These are phyloP conservation scores for Eimeria sp. DNA, from an alignment of 169 alveolate species.

Conservation along the genomic window DNA sequence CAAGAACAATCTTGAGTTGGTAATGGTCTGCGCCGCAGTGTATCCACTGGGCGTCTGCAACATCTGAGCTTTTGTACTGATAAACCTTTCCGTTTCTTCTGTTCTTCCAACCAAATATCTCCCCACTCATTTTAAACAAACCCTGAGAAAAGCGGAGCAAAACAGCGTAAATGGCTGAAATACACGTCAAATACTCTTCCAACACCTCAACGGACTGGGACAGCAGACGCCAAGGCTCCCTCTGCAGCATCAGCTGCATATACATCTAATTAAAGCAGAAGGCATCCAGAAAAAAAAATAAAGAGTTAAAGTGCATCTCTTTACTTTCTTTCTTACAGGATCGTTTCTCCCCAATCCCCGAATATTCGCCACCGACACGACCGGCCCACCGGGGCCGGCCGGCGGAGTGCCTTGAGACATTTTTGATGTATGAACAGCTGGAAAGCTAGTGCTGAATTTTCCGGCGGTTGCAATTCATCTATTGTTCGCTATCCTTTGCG, in stretches of 20 bases:
- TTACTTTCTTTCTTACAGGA: conserved; percentile 31
- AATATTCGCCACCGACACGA: conserved; percentile 76
- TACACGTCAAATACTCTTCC: not conserved
- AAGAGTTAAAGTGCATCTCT: not conserved
- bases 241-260: not conserved
- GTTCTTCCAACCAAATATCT: conserved; percentile 95
- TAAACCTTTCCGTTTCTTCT: conserved; percentile 93
- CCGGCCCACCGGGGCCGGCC: conserved; percentile 74
- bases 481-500: not conserved
- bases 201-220: not conserved
- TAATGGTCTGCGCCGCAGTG: conserved; percentile 89
- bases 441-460: not conserved
- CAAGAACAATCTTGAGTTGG: conserved; percentile 89
- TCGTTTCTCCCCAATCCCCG: conserved; percentile 83
- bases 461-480: not conserved
- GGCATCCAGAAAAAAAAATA: not conserved
- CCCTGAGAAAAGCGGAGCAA: conserved; percentile 86
- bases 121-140: conserved; percentile 94
- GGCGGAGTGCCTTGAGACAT: conserved; percentile 62
- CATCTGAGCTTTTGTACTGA: conserved; percentile 92
- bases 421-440: not conserved
- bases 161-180: not conserved
- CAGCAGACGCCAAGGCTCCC: no score
- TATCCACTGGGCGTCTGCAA: conserved; percentile 90
- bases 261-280: not conserved